These are phyloP conservation scores for Colletotrichum higginsianum DNA, from an alignment of 2,329 filamentous ascomycete genomes.

Conservation along the genomic window DNA sequence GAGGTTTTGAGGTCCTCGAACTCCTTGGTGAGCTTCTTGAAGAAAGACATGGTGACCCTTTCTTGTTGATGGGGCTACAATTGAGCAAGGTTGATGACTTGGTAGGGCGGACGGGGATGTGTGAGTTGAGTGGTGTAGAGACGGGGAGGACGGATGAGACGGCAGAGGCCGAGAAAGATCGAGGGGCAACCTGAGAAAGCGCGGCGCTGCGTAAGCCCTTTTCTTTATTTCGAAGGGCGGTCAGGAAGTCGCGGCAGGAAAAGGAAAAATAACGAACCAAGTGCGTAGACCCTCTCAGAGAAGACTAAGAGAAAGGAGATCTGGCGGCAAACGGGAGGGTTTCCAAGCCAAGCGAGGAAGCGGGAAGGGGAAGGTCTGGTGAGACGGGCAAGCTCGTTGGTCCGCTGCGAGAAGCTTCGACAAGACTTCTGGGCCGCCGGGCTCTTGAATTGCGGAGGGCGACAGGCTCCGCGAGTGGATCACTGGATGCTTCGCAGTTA, in stretches of 20 bases:
- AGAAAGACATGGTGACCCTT: conserved; percentile 58
- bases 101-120: conserved; percentile 24
- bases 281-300: neutral
- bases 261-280: neutral
- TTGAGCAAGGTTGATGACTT: conserved; percentile 25
- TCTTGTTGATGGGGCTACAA: conserved; percentile 28
- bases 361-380: conserved; percentile 27
- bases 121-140: conserved; percentile 23
- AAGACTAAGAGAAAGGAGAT: conserved; percentile 11
- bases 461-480: conserved; percentile 11
- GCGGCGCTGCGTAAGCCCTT: conserved; percentile 40
- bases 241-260: conserved; percentile 3
- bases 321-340: conserved; percentile 22
- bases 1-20: conserved; percentile 65
- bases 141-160: conserved; percentile 35
- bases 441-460: conserved; percentile 23
- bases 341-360: conserved; percentile 26
- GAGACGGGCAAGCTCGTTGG: conserved; percentile 36
- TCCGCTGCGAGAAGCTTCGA: conserved; percentile 11
- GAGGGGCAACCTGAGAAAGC: conserved; percentile 22
- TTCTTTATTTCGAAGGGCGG: conserved; percentile 35
- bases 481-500: conserved; percentile 20
- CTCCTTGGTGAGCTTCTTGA: conserved; percentile 59
- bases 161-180: conserved; percentile 43
- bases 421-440: conserved; percentile 26